These are phyloP conservation scores for Colletotrichum sp. DNA, from an alignment of 2,329 filamentous ascomycete species.

Conservation along the genomic window DNA sequence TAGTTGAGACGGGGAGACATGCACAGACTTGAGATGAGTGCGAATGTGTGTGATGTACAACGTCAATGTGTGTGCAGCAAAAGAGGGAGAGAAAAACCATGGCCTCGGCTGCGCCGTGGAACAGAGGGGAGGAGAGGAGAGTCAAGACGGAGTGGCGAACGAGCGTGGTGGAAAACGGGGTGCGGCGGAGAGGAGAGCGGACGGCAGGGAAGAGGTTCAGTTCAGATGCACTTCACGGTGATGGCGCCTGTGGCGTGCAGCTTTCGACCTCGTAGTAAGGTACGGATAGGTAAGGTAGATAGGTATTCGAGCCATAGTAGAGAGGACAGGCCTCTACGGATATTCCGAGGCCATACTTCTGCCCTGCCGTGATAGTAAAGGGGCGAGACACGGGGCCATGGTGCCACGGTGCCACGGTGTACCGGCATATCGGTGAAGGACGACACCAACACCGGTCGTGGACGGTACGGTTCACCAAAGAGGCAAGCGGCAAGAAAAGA, in stretches of 20 bases:
- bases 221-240: background rate
- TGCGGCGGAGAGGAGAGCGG: background rate
- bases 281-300: background rate
- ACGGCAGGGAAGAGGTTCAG: background rate
- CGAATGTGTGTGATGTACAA: background rate
- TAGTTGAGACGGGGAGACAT: conserved; percentile 7
- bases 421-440: background rate
- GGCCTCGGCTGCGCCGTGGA: background rate
- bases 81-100: background rate
- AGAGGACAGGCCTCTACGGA: background rate
- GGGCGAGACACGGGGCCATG: background rate
- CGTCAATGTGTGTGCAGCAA: background rate
- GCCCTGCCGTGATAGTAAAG: background rate
- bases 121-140: background rate
- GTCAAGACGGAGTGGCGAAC: conserved; percentile 1
- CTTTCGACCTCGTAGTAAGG: background rate
- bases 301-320: no score
- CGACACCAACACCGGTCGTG: background rate
- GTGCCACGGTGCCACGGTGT: background rate
- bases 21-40: conserved; percentile 1
- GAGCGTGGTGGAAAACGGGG: background rate
- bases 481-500: background rate
- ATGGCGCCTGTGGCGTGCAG: background rate
- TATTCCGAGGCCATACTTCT: background rate
- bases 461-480: background rate